A percentile compares a stretch with the other conserved stretches of the same genome.
phyloP scores from a whole-genome alignment of 2,329 filamentous ascomycete genomes.

The Berkeleyomyces basicola region DNA sequence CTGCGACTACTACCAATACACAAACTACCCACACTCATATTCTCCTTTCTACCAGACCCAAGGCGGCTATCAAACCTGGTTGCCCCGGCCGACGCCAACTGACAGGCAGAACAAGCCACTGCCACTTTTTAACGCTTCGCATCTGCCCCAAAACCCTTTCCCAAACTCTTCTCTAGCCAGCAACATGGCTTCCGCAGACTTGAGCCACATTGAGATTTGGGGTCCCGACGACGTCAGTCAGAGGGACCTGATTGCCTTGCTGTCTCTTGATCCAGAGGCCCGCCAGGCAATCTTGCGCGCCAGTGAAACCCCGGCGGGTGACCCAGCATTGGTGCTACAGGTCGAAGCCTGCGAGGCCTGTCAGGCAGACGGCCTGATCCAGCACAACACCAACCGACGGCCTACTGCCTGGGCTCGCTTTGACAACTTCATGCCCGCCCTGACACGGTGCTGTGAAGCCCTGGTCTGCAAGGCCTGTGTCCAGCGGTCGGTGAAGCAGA shows the following conservation, averaged over 20 bases:
- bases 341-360: background rate
- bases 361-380: background rate
- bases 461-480: background rate
- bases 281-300: background rate
- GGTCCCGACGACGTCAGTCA: background rate
- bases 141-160: no score
- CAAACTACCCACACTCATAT: no score
- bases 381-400: background rate
- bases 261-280: background rate
- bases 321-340: background rate
- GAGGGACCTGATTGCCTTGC: background rate
- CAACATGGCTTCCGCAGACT: background rate
- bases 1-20: no score
- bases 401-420: background rate
- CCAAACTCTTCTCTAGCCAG: background rate
- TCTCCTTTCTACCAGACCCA: no score
- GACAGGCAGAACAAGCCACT: no score
- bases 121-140: no score
- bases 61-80: no score
- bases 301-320: background rate
- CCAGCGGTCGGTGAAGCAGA: background rate
- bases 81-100: no score
- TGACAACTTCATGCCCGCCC: background rate
- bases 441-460: background rate
- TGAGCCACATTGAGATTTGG: background rate